Base-by-base conservation (phyloP, 1,139 yeast genomes). In the Saccharomycopsis crataegensis region DNA sequence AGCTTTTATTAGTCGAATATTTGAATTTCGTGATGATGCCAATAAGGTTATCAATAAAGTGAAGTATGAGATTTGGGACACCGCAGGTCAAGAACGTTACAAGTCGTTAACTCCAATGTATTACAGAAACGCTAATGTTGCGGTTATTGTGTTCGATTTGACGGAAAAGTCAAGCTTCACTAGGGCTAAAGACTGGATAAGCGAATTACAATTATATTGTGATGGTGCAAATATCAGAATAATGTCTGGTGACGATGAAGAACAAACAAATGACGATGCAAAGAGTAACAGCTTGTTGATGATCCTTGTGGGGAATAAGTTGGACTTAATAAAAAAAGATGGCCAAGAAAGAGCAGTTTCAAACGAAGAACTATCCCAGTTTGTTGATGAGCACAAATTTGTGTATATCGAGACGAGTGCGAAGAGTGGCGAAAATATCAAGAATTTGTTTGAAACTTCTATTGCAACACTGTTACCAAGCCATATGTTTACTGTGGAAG, bases 11-110 rank as follows among this genome's bases (percentile, higher is more conserved):
- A 80, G 87, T 3, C 84, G 82, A 64, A 75, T 82, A 38, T 72
- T 82, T 45, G 57, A 49, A 8, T 48, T 51, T 45, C 48, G 47
- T 4, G 53, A 57, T 38, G 42, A 49, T 40, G 51, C 52, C 14
- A 46, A 43, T 16, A 43, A 43, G 38, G 14, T 48, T 6, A 14
- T 47, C 8, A 42, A 40, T 22, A 46, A 51, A 41, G 52, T 58
- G 9, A 54, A 51, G 38, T 57, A 57, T 60, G 84, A 79, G 62
- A 79, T 79, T 59, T 83, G 90, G 90, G 96, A 89, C 66, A 89
- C 96, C 14, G 96, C 96, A 0, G 96, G 96, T 2, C 96, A 89
- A 67, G 96, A 89, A 66, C 72, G 96, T 52, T 89, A 89, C 74
- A 91, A 90, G 58, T 81, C 87, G 44, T 74, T 89, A 63, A 95